phyloP scores from a whole-genome alignment of 2,329 filamentous ascomycete genomes.

The Pseudogymnoascus sp. region DNA sequence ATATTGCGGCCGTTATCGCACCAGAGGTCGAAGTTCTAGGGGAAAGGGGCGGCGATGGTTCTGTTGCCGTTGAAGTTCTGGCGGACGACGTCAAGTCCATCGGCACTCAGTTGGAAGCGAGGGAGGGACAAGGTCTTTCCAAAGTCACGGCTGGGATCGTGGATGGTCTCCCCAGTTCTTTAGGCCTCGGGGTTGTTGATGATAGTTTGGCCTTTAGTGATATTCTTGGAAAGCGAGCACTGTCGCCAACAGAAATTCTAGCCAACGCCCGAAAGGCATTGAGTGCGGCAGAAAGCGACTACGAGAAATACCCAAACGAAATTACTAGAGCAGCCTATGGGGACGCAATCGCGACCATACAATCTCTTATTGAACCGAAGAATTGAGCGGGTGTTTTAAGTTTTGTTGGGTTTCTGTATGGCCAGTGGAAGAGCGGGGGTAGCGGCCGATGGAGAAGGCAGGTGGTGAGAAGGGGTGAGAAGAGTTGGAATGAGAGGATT shows the following conservation, averaged over 20 bases:
- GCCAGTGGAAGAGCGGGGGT: not conserved
- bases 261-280: not conserved
- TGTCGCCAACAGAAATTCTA: not conserved
- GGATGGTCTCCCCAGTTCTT: not conserved
- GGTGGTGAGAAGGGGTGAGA: not conserved
- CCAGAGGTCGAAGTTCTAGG: not conserved
- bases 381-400: not conserved
- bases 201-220: fast-evolving
- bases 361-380: not conserved
- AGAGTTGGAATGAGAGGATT: not conserved
- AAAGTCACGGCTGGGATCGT: not conserved
- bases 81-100: not conserved
- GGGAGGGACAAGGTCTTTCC: not conserved
- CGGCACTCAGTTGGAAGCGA: not conserved
- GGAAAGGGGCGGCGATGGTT: not conserved
- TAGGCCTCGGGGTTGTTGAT: not conserved
- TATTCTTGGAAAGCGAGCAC: not conserved
- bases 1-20: not conserved
- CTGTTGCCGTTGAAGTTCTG: not conserved
- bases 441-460: not conserved
- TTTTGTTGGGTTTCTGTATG: not conserved
- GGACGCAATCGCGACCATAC: not conserved
- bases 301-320: not conserved
- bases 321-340: not conserved
- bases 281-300: not conserved